Evolutionary conservation across 2,329 filamentous ascomycete genomes (phyloP).

Genomic region (Fusarium vanettenii): DNA sequence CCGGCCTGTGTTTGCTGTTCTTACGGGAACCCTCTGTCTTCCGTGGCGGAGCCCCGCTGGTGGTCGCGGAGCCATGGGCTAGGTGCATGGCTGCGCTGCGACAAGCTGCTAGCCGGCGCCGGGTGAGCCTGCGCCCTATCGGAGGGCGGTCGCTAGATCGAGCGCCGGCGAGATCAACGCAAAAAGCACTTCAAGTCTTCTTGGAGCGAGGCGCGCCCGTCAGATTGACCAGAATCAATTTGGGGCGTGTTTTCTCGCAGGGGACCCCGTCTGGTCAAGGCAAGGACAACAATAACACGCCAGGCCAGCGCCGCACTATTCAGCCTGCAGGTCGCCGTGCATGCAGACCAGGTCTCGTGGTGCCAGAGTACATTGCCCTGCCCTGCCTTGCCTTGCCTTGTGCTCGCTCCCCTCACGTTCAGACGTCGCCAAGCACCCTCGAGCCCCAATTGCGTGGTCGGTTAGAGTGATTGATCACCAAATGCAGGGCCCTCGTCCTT

Average conservation of each 20-base stretch:
- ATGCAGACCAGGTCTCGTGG: conserved; percentile 49
- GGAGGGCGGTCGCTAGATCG: conserved; percentile 30
- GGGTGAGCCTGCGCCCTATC: conserved; percentile 21
- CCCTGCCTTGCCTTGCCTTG: background rate
- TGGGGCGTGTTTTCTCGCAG: conserved; percentile 38
- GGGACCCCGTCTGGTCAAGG: conserved; percentile 26
- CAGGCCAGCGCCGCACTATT: conserved; percentile 40
- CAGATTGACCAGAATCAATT: conserved; percentile 11
- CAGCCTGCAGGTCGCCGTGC: conserved; percentile 46
- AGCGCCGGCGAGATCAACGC: conserved; percentile 21
- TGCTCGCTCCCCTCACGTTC: conserved; percentile 15
- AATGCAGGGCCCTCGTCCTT: background rate
- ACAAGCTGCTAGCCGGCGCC: conserved; percentile 25
- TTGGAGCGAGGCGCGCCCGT: conserved; percentile 1
- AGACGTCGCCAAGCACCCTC: background rate
- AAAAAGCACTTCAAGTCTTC: background rate
- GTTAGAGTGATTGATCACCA: background rate
- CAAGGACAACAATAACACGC: conserved; percentile 24
- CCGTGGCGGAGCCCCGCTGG: conserved; percentile 26
- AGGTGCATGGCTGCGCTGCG: conserved; percentile 13
- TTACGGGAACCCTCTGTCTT: conserved; percentile 20
- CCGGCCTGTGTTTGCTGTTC: conserved; percentile 20
- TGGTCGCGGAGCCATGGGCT: conserved; percentile 12
- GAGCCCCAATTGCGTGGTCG: background rate
- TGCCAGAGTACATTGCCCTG: conserved; percentile 20